These are phyloP conservation scores for Pseudogymnoascus sp. DNA, from an alignment of 2,329 filamentous ascomycete genomes.

Conservation along the genomic window DNA sequence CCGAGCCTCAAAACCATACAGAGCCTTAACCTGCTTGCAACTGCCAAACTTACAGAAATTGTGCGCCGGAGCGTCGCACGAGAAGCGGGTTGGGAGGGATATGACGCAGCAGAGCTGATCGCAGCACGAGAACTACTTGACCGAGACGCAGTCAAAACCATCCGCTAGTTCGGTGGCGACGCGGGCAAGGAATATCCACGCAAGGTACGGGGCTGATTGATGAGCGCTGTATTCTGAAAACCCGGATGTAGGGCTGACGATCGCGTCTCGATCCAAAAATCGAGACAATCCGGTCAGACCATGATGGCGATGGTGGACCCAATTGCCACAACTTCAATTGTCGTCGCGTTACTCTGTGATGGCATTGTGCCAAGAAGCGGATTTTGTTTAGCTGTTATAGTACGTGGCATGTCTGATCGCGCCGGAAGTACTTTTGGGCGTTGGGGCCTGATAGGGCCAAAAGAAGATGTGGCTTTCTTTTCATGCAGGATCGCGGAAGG, in stretches of 20 bases:
- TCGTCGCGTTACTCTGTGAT: not conserved
- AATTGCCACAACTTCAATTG: not conserved
- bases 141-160: slow-evolving; percentile 24
- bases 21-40: slow-evolving; percentile 66
- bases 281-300: slow-evolving; percentile 6
- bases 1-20: slow-evolving; percentile 55
- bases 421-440: slow-evolving; percentile 3
- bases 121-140: slow-evolving; percentile 54
- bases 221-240: slow-evolving; percentile 1
- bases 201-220: slow-evolving; percentile 20
- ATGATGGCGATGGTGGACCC: not conserved
- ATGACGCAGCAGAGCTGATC: slow-evolving; percentile 63
- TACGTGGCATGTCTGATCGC: slow-evolving; percentile 8
- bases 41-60: slow-evolving; percentile 69
- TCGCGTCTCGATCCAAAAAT: not conserved
- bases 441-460: not conserved
- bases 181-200: slow-evolving; percentile 15
- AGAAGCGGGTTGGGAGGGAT: slow-evolving; percentile 66
- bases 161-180: slow-evolving; percentile 20
- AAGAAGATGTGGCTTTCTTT: not conserved
- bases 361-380: not conserved
- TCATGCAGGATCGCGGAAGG: slow-evolving; percentile 12
- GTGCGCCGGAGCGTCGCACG: slow-evolving; percentile 55
- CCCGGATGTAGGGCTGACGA: slow-evolving; percentile 11
- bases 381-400: not conserved